Evolutionary conservation across 1,284 basidiomycete species (phyloP).

Genomic region (Anthracocystis panici-leucophaei): DNA sequence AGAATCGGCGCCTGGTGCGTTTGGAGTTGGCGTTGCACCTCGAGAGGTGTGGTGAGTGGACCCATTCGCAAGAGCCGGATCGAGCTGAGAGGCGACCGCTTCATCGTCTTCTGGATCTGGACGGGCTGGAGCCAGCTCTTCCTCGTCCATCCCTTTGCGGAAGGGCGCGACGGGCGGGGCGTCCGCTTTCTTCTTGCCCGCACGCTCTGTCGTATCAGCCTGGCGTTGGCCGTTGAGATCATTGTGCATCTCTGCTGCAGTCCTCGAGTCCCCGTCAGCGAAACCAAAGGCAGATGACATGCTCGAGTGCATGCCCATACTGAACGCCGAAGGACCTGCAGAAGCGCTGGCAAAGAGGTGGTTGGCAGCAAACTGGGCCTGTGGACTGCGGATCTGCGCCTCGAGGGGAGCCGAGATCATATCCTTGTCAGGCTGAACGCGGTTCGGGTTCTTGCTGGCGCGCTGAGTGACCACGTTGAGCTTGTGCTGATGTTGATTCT

Average conservation of each 20-base stretch:
- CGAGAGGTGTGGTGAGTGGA: conserved; percentile 5
- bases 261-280: conserved; percentile 13
- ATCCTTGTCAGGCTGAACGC: conserved; percentile 48
- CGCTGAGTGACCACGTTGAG: conserved; percentile 27
- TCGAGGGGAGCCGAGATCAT: conserved; percentile 70
- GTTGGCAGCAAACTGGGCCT: conserved; percentile 64
- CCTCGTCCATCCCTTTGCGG: conserved; percentile 58
- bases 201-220: neutral
- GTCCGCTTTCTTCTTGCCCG: conserved; percentile 27
- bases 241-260: conserved; percentile 11
- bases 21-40: conserved; percentile 2
- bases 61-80: conserved; percentile 5
- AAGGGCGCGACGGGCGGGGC: conserved; percentile 53
- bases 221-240: neutral
- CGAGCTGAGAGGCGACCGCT: conserved; percentile 17
- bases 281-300: conserved; percentile 23
- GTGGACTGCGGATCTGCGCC: conserved; percentile 62
- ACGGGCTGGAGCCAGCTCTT: conserved; percentile 35
- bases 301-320: conserved; percentile 20
- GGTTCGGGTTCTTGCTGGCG: conserved; percentile 43
- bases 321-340: conserved; percentile 30
- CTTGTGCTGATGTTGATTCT: conserved; percentile 30
- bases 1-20: conserved; percentile 1
- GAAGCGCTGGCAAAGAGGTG: conserved; percentile 57
- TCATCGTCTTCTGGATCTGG: conserved; percentile 46